phyloP scores from a whole-genome alignment of 345 rosid species.

The Salix exigua region DNA sequence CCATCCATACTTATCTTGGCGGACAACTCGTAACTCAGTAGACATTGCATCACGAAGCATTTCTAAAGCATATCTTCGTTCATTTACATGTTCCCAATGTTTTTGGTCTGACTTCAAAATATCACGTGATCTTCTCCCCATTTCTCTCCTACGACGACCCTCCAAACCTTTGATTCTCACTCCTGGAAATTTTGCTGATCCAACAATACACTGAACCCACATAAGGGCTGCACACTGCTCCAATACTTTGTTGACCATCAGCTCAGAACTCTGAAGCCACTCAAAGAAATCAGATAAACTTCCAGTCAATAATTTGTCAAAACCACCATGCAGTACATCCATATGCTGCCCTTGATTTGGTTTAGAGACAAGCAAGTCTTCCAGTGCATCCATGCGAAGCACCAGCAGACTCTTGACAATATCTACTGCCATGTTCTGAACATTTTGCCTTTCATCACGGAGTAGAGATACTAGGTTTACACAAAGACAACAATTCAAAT shows the following conservation, averaged over 20 bases:
- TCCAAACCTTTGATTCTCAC: conserved; percentile 92
- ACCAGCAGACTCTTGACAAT: conserved; percentile 74
- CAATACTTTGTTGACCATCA: conserved; percentile 69
- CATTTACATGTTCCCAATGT: conserved; percentile 95
- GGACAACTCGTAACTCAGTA: conserved; percentile 95
- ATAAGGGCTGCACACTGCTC: conserved; percentile 94
- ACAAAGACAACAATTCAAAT: conserved; percentile 88
- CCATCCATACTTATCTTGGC: conserved; percentile 99
- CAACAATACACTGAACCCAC: conserved; percentile 95
- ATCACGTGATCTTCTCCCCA: conserved; percentile 88
- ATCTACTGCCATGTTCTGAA: conserved; percentile 83
- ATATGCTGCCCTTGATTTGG: conserved; percentile 73
- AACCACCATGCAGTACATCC: conserved; percentile 91
- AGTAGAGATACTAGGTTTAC: conserved; percentile 84
- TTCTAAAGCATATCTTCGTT: conserved; percentile 93
- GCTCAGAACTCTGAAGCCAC: conserved; percentile 84
- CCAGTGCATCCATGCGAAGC: conserved; percentile 84
- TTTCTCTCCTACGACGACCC: conserved; percentile 88
- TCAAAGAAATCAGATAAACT: conserved; percentile 67
- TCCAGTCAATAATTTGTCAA: conserved; percentile 86
- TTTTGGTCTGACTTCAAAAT: conserved; percentile 67
- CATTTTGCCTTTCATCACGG: conserved; percentile 69
- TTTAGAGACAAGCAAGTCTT: conserved; percentile 87
- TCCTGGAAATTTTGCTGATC: conserved; percentile 92
- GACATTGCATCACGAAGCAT: conserved; percentile 94